Evolutionary conservation across 164 flowering plant species (phyloP).

Genomic region (Nelumbo lutea): DNA sequence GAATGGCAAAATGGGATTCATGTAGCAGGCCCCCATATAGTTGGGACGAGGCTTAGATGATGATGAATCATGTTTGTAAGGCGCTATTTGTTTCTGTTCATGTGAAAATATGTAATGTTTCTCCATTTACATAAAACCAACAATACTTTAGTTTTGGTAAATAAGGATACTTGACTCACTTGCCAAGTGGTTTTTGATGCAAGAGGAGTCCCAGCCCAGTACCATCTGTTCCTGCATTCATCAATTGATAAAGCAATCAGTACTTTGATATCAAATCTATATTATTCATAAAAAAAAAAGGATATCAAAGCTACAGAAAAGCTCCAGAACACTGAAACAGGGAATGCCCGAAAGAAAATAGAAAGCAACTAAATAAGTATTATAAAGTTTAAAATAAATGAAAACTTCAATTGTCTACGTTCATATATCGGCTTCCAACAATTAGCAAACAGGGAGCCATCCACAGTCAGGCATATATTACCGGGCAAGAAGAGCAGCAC

Average conservation of each 20-base stretch:
- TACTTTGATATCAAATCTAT: too few relatives aligned
- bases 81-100: too few relatives aligned
- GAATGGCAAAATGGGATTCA: too few relatives aligned
- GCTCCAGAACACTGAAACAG: background rate
- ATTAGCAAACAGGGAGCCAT: background rate
- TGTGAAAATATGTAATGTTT: too few relatives aligned
- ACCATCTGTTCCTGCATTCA: slow-evolving; percentile 64
- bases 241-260: slow-evolving; percentile 4
- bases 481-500: slow-evolving; percentile 77
- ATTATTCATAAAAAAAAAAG: too few relatives aligned
- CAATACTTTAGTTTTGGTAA: too few relatives aligned
- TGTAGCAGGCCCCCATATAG: too few relatives aligned
- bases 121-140: background rate
- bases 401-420: background rate
- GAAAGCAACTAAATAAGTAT: background rate
- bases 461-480: slow-evolving; percentile 19
- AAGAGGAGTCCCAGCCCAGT: slow-evolving; percentile 66
- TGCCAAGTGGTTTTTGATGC: slow-evolving; percentile 81
- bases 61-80: too few relatives aligned
- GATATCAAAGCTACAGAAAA: background rate
- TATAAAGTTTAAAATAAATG: background rate
- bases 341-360: background rate
- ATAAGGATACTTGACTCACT: slow-evolving; percentile 36
- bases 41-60: too few relatives aligned
- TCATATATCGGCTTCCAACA: too few relatives aligned